Conservation (phyloP, 495 filamentous ascomycete species). For the Penicillium fimorum region DNA sequence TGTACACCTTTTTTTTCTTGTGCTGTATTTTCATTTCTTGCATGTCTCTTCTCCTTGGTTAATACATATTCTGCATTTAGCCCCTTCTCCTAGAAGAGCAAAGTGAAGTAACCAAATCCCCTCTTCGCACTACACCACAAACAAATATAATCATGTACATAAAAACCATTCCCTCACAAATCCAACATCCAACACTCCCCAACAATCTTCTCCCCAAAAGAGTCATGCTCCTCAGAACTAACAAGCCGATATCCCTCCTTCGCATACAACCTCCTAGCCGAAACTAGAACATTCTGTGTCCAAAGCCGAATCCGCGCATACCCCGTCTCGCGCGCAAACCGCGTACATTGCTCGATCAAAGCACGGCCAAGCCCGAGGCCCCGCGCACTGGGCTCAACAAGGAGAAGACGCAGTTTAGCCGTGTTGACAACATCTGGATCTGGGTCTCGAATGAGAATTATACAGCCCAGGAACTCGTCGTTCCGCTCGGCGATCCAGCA, state of each 20-base stretch:
- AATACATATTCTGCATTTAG: too few species aligned
- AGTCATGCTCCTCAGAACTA: conserved; percentile 14
- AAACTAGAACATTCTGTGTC: conserved; percentile 27
- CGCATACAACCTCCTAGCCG: conserved; percentile 27
- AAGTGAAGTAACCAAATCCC: too few species aligned
- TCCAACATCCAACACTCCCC: conserved; percentile 1
- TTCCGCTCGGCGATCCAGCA: conserved; percentile 3
- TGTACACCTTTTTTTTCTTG: too few species aligned
- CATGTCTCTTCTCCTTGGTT: too few species aligned
- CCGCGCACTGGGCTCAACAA: neutral
- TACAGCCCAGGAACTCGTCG: neutral
- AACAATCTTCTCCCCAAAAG: neutral
- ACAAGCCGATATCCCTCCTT: conserved; percentile 29
- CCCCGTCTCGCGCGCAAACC: conserved; percentile 29
- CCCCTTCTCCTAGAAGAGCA: too few species aligned
- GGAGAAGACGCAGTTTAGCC: neutral
- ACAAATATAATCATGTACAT: neutral
- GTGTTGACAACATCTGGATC: neutral
- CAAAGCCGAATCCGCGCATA: conserved; percentile 28
- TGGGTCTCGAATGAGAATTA: conserved; percentile 1
- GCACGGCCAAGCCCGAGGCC: conserved; percentile 22
- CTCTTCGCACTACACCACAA: too few species aligned
- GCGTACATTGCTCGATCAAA: conserved; percentile 23
- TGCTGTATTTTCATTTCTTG: too few species aligned
- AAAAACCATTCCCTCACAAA: neutral